These are phyloP conservation scores for Lentinula raphanica DNA, from an alignment of 768 basidiomycete species.

Conservation along the genomic window DNA sequence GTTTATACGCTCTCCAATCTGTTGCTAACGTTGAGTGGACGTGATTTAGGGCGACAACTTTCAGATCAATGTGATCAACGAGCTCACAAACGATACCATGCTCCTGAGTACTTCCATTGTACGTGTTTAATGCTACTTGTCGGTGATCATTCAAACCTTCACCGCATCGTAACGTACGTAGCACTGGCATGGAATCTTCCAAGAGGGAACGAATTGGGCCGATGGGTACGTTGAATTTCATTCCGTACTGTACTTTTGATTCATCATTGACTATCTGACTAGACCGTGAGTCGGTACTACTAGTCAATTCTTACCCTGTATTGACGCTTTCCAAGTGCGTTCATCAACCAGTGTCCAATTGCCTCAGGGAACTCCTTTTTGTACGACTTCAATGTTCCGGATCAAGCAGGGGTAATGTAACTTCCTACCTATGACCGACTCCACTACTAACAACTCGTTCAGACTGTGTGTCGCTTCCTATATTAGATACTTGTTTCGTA, in stretches of 20 bases:
- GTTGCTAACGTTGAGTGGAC: background rate
- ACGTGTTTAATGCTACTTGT: conserved; percentile 4
- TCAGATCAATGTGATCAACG: conserved; percentile 32
- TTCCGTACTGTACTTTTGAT: too few relatives aligned
- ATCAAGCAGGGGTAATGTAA: conserved; percentile 20
- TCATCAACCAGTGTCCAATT: conserved; percentile 26
- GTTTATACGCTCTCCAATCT: background rate
- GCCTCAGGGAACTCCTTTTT: conserved; percentile 21
- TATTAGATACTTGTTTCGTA: background rate
- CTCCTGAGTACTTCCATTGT: conserved; percentile 33
- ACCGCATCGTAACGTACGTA: background rate
- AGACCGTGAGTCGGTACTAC: background rate
- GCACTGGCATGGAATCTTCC: conserved; percentile 20
- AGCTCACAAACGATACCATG: conserved; percentile 32
- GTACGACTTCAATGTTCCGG: conserved; percentile 20
- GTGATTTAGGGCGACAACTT: conserved; percentile 28
- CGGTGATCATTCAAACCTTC: background rate
- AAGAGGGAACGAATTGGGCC: conserved; percentile 14
- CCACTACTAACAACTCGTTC: background rate
- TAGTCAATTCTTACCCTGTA: background rate
- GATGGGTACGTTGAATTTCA: conserved; percentile 3
- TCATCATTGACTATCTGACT: background rate
- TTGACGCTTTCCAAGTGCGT: background rate
- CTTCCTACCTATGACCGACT: background rate
- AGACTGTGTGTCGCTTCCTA: background rate